These are phyloP conservation scores for Phytophthora citricola DNA, from an alignment of 352 stramenopile genomes.

Conservation along the genomic window DNA sequence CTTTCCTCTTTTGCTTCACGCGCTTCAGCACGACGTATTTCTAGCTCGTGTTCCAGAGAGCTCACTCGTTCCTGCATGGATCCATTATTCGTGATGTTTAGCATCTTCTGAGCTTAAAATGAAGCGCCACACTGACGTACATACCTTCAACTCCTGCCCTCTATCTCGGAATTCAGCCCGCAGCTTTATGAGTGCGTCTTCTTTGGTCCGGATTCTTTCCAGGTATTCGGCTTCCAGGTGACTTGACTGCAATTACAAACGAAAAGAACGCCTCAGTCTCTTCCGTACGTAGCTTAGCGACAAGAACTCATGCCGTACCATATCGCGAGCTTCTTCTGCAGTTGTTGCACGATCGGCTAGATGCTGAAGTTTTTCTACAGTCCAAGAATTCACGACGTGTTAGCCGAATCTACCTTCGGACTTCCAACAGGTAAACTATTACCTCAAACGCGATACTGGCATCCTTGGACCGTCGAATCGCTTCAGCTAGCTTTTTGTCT, in stretches of 20 bases:
- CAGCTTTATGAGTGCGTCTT: constrained; percentile 58
- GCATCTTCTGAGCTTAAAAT: background rate
- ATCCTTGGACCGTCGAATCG: constrained; percentile 47
- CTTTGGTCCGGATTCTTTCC: constrained; percentile 54
- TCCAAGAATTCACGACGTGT: background rate
- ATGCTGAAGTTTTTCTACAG: constrained; percentile 54
- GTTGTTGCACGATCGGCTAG: constrained; percentile 52
- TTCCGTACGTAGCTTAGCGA: background rate
- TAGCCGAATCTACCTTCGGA: background rate
- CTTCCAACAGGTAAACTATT: background rate
- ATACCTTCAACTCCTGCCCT: constrained; percentile 60
- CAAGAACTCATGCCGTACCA: constrained; percentile 36
- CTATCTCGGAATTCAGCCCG: constrained; percentile 59
- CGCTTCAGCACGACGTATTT: constrained; percentile 60
- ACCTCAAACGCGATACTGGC: constrained; percentile 56
- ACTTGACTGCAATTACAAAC: constrained; percentile 36
- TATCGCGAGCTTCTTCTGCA: constrained; percentile 67
- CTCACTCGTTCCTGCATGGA: constrained; percentile 43
- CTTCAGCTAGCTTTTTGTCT: constrained; percentile 57
- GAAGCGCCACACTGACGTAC: constrained; percentile 9
- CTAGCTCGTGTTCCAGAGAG: constrained; percentile 60
- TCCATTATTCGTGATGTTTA: constrained; percentile 2
- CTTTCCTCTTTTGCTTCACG: constrained; percentile 67
- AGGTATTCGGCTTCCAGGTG: constrained; percentile 56
- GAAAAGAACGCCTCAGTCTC: background rate